Conservation (phyloP, 768 basidiomycete species). For the Gelatoporia subvermispora region DNA sequence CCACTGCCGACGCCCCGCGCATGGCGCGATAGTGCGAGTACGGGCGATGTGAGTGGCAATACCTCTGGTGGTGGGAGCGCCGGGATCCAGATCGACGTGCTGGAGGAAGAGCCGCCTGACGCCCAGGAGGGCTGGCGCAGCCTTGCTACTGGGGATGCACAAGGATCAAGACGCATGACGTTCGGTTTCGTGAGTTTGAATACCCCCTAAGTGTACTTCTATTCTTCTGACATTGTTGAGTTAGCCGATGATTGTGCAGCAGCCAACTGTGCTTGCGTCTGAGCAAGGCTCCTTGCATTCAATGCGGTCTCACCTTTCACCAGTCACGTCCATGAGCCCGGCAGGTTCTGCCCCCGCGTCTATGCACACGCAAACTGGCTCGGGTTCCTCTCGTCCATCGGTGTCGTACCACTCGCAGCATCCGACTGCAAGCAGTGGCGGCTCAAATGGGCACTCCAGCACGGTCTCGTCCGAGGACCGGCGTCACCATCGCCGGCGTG, state of each 20-base stretch:
- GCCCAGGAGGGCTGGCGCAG: constrained; percentile 60
- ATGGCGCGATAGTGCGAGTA: constrained; percentile 29
- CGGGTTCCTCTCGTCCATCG: constrained; percentile 52
- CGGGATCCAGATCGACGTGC: constrained; percentile 46
- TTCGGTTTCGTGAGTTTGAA: constrained; percentile 55
- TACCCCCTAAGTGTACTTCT: not conserved
- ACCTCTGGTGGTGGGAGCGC: constrained; percentile 12
- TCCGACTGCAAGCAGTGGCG: constrained; percentile 15
- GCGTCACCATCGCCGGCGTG: constrained; percentile 8
- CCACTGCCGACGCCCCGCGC: constrained; percentile 22
- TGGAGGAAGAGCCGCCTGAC: constrained; percentile 66
- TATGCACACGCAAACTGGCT: constrained; percentile 38
- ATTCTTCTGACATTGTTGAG: not conserved
- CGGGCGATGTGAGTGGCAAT: constrained; percentile 8
- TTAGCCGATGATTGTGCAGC: constrained; percentile 43
- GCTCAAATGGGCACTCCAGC: constrained; percentile 41
- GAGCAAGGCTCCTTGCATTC: constrained; percentile 66
- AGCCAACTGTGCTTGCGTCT: constrained; percentile 39
- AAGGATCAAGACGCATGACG: constrained; percentile 38
- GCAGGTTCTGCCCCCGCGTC: constrained; percentile 50
- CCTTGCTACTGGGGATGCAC: constrained; percentile 38
- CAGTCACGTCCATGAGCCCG: constrained; percentile 29
- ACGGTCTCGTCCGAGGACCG: constrained; percentile 56
- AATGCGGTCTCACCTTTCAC: constrained; percentile 51
- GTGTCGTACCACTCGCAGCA: constrained; percentile 30